These are phyloP conservation scores for Spencermartinsiella ligniputridi DNA, from an alignment of 1,139 yeast species.

Conservation along the genomic window DNA sequence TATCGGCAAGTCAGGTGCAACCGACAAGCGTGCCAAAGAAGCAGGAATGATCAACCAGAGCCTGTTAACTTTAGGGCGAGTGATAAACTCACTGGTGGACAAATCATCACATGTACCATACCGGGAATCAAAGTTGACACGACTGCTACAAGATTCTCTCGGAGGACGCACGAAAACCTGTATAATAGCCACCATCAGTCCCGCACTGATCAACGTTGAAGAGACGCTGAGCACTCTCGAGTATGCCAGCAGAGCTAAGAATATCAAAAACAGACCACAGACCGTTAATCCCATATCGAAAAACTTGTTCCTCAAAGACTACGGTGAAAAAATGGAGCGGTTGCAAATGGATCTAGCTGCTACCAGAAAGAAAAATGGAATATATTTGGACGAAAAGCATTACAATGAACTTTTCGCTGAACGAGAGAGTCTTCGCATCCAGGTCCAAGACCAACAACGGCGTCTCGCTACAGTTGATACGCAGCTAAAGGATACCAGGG, in stretches of 20 bases:
- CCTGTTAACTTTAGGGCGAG: slow-evolving; percentile 81
- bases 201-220: slow-evolving; percentile 58
- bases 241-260: slow-evolving; percentile 91
- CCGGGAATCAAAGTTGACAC: slow-evolving; percentile 85
- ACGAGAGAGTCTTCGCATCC: slow-evolving; percentile 39
- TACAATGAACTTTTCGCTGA: slow-evolving; percentile 41
- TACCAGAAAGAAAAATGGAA: slow-evolving; percentile 52
- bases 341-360: slow-evolving; percentile 55
- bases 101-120: slow-evolving; percentile 69
- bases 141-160: slow-evolving; percentile 84
- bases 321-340: slow-evolving; percentile 45
- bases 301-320: slow-evolving; percentile 42
- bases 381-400: slow-evolving; percentile 47
- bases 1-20: slow-evolving; percentile 60
- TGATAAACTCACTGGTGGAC: slow-evolving; percentile 46
- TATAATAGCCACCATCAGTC: slow-evolving; percentile 78
- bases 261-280: slow-evolving; percentile 64
- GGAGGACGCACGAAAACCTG: slow-evolving; percentile 83
- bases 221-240: slow-evolving; percentile 86
- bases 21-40: slow-evolving; percentile 80
- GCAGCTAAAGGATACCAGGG: slow-evolving; percentile 28
- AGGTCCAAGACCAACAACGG: slow-evolving; percentile 40
- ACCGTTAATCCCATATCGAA: slow-evolving; percentile 45
- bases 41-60: slow-evolving; percentile 92
- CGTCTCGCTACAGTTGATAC: slow-evolving; percentile 38